phyloP scores from a whole-genome alignment of 2,329 filamentous ascomycete genomes.

The Dactylonectria estremocensis region DNA sequence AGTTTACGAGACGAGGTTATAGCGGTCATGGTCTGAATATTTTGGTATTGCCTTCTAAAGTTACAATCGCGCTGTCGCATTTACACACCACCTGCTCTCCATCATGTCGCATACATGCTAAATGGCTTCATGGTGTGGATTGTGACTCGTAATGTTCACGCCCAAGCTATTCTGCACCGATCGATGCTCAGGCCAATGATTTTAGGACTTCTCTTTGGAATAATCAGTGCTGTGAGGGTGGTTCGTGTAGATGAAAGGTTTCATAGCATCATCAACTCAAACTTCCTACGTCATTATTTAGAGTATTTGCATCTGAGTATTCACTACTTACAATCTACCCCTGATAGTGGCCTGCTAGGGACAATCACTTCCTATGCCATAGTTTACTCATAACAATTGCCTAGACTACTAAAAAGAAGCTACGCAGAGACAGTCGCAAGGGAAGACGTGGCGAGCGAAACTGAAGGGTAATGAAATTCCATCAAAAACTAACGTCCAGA shows the following conservation, averaged over 20 bases:
- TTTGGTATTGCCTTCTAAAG: conserved; percentile 29
- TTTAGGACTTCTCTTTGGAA: too few species aligned
- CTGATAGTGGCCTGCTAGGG: too few species aligned
- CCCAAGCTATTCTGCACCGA: too few species aligned
- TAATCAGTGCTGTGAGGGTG: too few species aligned
- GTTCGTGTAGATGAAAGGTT: too few species aligned
- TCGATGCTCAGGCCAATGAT: too few species aligned
- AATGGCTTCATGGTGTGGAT: neutral
- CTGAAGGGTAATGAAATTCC: conserved; percentile 15
- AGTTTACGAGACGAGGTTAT: conserved; percentile 42
- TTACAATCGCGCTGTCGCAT: conserved; percentile 21
- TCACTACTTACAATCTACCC: too few species aligned
- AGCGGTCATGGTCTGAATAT: conserved; percentile 45
- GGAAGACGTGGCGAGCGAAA: neutral
- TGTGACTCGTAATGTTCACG: neutral
- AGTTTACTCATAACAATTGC: too few species aligned
- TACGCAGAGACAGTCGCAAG: neutral
- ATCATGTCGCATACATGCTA: neutral
- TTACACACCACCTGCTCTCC: neutral
- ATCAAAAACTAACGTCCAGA: conserved; percentile 5
- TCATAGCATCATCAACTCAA: too few species aligned
- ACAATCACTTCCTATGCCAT: too few species aligned
- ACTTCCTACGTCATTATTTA: too few species aligned
- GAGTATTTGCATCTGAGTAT: too few species aligned
- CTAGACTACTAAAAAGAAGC: neutral